Evolutionary conservation across 2,329 filamentous ascomycete genomes (phyloP).

Genomic region (Orbilia brochopaga): DNA sequence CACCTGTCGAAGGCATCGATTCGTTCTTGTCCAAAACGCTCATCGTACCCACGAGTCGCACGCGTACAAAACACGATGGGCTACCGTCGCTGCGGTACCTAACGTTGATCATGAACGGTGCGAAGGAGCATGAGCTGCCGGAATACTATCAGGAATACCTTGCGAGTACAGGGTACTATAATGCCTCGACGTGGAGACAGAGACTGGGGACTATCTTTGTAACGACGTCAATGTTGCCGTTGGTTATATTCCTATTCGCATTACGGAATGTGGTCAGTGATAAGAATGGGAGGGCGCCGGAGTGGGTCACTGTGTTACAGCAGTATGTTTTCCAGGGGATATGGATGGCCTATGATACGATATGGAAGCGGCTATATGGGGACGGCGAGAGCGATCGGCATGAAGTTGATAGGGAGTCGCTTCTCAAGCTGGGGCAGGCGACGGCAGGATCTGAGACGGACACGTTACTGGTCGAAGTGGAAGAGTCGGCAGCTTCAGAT

Average conservation of each 20-base stretch:
- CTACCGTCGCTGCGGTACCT: constrained; percentile 86
- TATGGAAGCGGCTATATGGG: constrained; percentile 74
- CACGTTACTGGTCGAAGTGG: constrained; percentile 17
- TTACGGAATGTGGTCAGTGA: constrained; percentile 65
- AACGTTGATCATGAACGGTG: constrained; percentile 77
- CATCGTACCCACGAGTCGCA: constrained; percentile 66
- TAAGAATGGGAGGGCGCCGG: constrained; percentile 70
- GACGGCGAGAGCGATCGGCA: constrained; percentile 71
- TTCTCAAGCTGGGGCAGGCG: constrained; percentile 9
- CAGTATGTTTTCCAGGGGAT: constrained; percentile 64
- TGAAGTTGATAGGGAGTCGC: constrained; percentile 5
- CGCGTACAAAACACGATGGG: constrained; percentile 72
- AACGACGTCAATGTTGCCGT: constrained; percentile 65
- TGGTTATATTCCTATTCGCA: constrained; percentile 65
- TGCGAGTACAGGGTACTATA: constrained; percentile 71
- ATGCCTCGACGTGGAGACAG: constrained; percentile 65
- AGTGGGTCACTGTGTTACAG: constrained; percentile 67
- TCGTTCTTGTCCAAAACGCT: constrained; percentile 83
- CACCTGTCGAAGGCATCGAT: constrained; percentile 57
- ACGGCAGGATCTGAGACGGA: constrained; percentile 17
- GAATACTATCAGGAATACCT: constrained; percentile 78
- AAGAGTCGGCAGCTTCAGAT: constrained; percentile 15
- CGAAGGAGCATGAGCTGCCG: constrained; percentile 79
- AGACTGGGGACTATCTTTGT: constrained; percentile 70
- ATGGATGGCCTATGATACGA: constrained; percentile 70